phyloP scores from a whole-genome alignment of 2,329 filamentous ascomycete species.

The Neobulgaria alba region DNA sequence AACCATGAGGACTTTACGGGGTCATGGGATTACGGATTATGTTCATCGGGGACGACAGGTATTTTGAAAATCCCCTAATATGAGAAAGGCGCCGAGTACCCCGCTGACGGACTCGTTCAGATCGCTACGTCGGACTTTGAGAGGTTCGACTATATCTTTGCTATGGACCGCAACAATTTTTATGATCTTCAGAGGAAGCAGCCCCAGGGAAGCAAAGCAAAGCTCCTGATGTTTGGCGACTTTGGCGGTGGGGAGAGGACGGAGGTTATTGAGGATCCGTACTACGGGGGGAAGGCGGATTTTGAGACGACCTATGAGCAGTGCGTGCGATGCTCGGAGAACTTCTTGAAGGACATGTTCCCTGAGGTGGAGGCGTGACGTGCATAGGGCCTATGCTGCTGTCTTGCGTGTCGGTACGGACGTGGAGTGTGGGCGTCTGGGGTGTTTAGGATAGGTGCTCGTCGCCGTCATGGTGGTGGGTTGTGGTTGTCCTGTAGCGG shows the following conservation, averaged over 20 bases:
- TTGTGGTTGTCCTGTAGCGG: too few relatives aligned
- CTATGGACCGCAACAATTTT: conserved; percentile 85
- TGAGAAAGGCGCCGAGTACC: neutral
- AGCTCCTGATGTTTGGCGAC: conserved; percentile 79
- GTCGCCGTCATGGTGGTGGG: too few relatives aligned
- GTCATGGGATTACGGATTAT: conserved; percentile 70
- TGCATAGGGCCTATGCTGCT: too few relatives aligned
- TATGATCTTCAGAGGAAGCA: conserved; percentile 53
- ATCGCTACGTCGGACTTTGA: conserved; percentile 62
- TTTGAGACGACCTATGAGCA: conserved; percentile 86
- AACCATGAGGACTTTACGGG: conserved; percentile 69
- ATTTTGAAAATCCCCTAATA: too few relatives aligned
- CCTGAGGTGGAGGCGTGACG: conserved; percentile 21
- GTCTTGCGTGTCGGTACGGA: too few relatives aligned
- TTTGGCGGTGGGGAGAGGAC: conserved; percentile 57
- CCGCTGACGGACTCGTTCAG: conserved; percentile 28
- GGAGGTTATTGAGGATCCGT: conserved; percentile 79
- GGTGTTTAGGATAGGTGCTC: too few relatives aligned
- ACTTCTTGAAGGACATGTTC: conserved; percentile 31
- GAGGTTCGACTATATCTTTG: conserved; percentile 85
- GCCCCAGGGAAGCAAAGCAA: conserved; percentile 47
- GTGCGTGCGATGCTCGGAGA: conserved; percentile 65
- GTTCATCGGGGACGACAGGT: conserved; percentile 70
- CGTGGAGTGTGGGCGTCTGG: too few relatives aligned
- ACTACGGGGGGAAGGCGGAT: conserved; percentile 77